These are phyloP conservation scores for Yarrowia deformans DNA, from an alignment of 805 yeast species.

Conservation along the genomic window DNA sequence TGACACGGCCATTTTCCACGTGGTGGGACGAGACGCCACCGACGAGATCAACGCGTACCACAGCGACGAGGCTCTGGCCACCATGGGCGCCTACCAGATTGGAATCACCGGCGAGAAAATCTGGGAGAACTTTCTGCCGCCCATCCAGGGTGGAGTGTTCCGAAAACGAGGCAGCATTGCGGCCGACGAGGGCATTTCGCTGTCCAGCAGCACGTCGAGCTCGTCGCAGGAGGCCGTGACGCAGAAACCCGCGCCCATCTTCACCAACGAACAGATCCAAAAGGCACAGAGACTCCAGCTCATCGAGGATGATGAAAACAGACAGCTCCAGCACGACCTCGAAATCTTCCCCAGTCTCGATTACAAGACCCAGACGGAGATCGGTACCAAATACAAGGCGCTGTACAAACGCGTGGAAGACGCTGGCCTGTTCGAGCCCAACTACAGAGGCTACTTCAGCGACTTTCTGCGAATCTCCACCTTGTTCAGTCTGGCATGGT, in stretches of 20 bases:
- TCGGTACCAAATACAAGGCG: slow-evolving; percentile 65
- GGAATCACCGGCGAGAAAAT: slow-evolving; percentile 64
- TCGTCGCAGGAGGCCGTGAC: slow-evolving; percentile 45
- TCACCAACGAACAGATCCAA: slow-evolving; percentile 52
- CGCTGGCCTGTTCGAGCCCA: slow-evolving; percentile 73
- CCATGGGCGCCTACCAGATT: slow-evolving; percentile 65
- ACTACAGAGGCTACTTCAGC: slow-evolving; percentile 73
- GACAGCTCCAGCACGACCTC: slow-evolving; percentile 62
- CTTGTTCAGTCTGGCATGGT: slow-evolving; percentile 59
- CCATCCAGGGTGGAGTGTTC: slow-evolving; percentile 81
- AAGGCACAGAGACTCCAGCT: slow-evolving; percentile 45
- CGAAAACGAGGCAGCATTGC: slow-evolving; percentile 44
- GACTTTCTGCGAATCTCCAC: slow-evolving; percentile 68
- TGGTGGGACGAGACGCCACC: slow-evolving; percentile 89
- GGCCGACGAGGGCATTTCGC: slow-evolving; percentile 28
- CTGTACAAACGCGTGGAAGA: slow-evolving; percentile 63
- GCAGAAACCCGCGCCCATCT: slow-evolving; percentile 33
- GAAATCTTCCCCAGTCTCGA: slow-evolving; percentile 69
- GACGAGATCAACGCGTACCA: slow-evolving; percentile 92
- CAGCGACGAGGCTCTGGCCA: slow-evolving; percentile 60
- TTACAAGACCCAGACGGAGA: slow-evolving; percentile 64
- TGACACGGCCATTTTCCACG: slow-evolving; percentile 78
- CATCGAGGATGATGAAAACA: slow-evolving; percentile 65
- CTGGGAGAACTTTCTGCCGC: slow-evolving; percentile 84
- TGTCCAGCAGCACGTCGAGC: slow-evolving; percentile 20